These are phyloP conservation scores for Cytidiella melzeri DNA, from an alignment of 768 basidiomycete genomes.

Conservation along the genomic window DNA sequence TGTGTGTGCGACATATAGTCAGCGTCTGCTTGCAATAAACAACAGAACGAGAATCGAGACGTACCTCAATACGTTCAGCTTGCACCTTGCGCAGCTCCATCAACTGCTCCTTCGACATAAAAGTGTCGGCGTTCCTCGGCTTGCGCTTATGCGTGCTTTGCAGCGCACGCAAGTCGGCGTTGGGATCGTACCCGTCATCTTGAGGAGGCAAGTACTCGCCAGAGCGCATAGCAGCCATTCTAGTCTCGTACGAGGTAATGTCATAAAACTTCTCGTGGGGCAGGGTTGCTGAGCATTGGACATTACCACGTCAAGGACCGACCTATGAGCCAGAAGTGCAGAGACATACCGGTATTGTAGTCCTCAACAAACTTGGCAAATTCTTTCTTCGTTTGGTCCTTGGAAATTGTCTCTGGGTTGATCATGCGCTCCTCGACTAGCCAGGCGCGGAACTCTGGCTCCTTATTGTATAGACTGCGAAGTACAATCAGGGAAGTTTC, in stretches of 20 bases:
- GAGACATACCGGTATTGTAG: slow-evolving; percentile 63
- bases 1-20: slow-evolving; percentile 20
- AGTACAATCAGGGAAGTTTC: background rate
- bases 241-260: slow-evolving; percentile 76
- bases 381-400: slow-evolving; percentile 82
- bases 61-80: slow-evolving; percentile 76
- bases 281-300: slow-evolving; percentile 58
- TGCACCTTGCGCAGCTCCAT: slow-evolving; percentile 79
- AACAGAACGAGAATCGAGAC: slow-evolving; percentile 11
- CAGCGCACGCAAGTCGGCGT: slow-evolving; percentile 77
- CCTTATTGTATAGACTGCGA: slow-evolving; percentile 71
- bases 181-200: slow-evolving; percentile 74
- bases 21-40: background rate
- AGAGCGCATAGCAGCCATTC: slow-evolving; percentile 79
- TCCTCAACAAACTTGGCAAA: slow-evolving; percentile 81
- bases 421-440: slow-evolving; percentile 88
- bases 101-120: slow-evolving; percentile 73
- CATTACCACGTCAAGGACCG: slow-evolving; percentile 2
- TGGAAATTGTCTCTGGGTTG: slow-evolving; percentile 84
- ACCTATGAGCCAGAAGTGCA: slow-evolving; percentile 1
- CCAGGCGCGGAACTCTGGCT: slow-evolving; percentile 87
- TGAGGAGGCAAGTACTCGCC: slow-evolving; percentile 75
- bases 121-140: slow-evolving; percentile 60
- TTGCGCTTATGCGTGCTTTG: slow-evolving; percentile 66
- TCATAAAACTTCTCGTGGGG: slow-evolving; percentile 96